A percentile compares a stretch with the other conserved stretches of the same genome.
Conservation (phyloP, 805 yeast species). For the Spathaspora gorwiae region DNA sequence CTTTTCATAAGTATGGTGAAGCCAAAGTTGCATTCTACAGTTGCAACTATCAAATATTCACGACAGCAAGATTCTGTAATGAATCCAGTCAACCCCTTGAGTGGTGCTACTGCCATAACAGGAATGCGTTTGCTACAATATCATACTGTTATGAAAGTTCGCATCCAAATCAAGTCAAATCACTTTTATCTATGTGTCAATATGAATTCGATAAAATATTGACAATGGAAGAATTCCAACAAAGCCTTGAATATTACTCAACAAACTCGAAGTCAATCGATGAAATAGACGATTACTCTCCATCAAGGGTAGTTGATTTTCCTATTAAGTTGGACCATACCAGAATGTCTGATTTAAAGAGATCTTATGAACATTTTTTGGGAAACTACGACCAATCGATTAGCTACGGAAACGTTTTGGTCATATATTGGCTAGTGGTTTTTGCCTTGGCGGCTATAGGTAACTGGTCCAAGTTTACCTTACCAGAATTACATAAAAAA, state of each 20-base stretch:
- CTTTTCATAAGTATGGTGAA: slow-evolving; percentile 24
- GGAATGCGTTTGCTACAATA: slow-evolving; percentile 32
- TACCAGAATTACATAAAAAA: slow-evolving; percentile 16
- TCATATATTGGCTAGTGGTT: slow-evolving; percentile 28
- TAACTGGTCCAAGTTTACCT: slow-evolving; percentile 29
- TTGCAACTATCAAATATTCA: slow-evolving; percentile 23
- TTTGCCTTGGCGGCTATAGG: slow-evolving; percentile 20
- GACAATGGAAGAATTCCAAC: slow-evolving; percentile 17
- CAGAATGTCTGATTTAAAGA: slow-evolving; percentile 14
- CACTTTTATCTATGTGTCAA: slow-evolving; percentile 23
- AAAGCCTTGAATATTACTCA: slow-evolving; percentile 16
- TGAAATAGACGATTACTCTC: slow-evolving; percentile 6
- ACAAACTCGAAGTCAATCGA: slow-evolving; percentile 11
- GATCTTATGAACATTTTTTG: slow-evolving; percentile 32
- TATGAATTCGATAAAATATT: slow-evolving; percentile 15
- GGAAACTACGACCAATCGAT: slow-evolving; percentile 43
- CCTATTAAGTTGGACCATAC: slow-evolving; percentile 26
- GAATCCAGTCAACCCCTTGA: slow-evolving; percentile 2
- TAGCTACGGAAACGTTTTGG: slow-evolving; percentile 33
- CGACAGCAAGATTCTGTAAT: slow-evolving; percentile 19
- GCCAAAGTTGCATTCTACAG: slow-evolving; percentile 26
- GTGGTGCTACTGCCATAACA: slow-evolving; percentile 24
- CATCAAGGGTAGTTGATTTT: slow-evolving; percentile 9
- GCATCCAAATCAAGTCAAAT: slow-evolving; percentile 18
- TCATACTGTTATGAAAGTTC: slow-evolving; percentile 30